Conservation (phyloP, 169 alveolate genomes). For the Eimeria tenella region DNA sequence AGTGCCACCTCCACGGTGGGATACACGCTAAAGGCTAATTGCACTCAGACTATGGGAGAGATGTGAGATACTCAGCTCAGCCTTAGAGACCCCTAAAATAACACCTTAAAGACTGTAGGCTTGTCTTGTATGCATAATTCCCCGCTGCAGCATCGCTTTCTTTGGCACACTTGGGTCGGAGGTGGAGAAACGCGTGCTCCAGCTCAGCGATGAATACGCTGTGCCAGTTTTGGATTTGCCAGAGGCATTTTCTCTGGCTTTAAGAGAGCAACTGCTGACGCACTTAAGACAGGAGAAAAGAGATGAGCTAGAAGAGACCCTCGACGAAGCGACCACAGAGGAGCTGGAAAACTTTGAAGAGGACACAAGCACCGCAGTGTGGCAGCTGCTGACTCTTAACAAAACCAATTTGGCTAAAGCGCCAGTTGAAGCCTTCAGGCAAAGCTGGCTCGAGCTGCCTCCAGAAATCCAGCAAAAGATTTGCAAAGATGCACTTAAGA, state of each 20-base stretch:
- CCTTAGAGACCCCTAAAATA: too few species aligned
- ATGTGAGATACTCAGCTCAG: too few species aligned
- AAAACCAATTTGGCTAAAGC: background rate
- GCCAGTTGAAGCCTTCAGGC: background rate
- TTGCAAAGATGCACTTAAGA: constrained; percentile 33
- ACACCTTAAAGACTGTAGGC: background rate
- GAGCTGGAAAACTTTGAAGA: background rate
- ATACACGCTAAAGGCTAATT: background rate
- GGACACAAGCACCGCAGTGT: background rate
- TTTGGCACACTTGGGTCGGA: constrained; percentile 60
- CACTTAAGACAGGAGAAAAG: constrained; percentile 42
- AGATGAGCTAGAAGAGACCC: constrained; percentile 57
- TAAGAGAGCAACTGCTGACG: constrained; percentile 14
- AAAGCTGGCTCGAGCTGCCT: constrained; percentile 34
- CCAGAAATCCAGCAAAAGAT: constrained; percentile 28
- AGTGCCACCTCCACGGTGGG: constrained; percentile 72
- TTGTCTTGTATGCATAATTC: background rate
- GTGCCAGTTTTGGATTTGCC: constrained; percentile 36
- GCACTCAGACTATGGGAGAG: too few species aligned
- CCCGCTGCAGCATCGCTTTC: constrained; percentile 37
- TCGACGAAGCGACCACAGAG: background rate
- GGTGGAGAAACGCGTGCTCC: constrained; percentile 43
- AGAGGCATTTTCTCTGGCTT: constrained; percentile 22
- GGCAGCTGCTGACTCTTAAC: constrained; percentile 27
- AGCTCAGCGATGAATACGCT: constrained; percentile 41